These are phyloP conservation scores for Actinidia arguta DNA, from an alignment of 179 eudicot genomes.

Conservation along the genomic window DNA sequence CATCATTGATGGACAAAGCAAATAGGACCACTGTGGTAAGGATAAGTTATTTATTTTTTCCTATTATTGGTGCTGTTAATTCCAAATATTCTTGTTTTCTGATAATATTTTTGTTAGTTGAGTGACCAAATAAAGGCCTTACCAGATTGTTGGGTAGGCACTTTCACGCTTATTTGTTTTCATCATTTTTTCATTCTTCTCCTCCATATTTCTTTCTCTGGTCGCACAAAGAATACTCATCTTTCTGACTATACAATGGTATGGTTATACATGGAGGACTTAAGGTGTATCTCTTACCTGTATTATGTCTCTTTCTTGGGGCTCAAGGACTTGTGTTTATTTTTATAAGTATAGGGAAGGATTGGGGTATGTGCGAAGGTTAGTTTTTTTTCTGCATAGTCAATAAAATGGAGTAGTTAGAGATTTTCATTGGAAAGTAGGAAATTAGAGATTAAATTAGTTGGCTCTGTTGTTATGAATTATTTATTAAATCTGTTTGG, in stretches of 20 bases:
- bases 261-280: neutral
- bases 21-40: slow-evolving; percentile 77
- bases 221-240: neutral
- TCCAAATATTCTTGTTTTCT: no score
- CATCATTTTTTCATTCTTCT: neutral
- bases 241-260: neutral
- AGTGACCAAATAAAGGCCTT: neutral
- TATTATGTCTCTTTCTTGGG: neutral
- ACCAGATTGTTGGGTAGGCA: neutral
- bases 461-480: neutral
- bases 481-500: neutral
- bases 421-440: neutral
- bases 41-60: slow-evolving; percentile 21
- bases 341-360: no score
- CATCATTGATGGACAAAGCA: slow-evolving; percentile 94
- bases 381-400: neutral
- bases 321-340: no score
- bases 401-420: neutral
- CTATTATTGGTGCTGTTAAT: no score
- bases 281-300: neutral
- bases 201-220: neutral
- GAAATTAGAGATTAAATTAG: neutral
- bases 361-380: no score
- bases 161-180: neutral
- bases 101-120: neutral